A percentile compares a stretch with the other conserved stretches of the same genome.
phyloP scores from a whole-genome alignment of 2,329 filamentous ascomycete genomes.

The Coniosporium tulheliwenetii region DNA sequence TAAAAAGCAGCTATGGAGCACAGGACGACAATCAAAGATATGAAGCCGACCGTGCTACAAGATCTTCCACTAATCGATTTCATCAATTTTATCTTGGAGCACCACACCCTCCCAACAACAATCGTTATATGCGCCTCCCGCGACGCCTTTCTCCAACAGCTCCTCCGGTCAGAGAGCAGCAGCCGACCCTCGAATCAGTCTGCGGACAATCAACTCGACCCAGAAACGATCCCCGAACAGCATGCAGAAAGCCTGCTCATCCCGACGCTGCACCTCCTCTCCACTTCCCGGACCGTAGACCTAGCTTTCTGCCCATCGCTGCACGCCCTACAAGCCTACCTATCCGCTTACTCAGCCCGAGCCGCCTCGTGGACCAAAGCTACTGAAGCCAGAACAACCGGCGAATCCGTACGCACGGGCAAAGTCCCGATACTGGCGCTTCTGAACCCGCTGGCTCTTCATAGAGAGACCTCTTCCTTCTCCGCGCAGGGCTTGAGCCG shows the following conservation, averaged over 20 bases:
- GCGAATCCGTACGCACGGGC: background rate
- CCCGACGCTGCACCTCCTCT: conserved; percentile 53
- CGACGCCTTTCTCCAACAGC: conserved; percentile 45
- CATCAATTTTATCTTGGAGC: conserved; percentile 45
- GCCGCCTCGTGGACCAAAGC: background rate
- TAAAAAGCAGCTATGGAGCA: too few relatives aligned
- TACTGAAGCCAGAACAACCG: conserved; percentile 1
- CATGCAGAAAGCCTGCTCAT: conserved; percentile 28
- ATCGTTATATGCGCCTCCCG: conserved; percentile 56
- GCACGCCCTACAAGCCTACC: conserved; percentile 60
- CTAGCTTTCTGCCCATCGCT: conserved; percentile 61
- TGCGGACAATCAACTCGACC: conserved; percentile 1
- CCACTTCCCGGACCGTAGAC: conserved; percentile 51
- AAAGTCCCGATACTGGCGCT: conserved; percentile 37
- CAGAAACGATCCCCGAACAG: conserved; percentile 2
- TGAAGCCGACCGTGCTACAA: conserved; percentile 20
- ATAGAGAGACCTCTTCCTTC: conserved; percentile 56
- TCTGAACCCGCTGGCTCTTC: conserved; percentile 50
- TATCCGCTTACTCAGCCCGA: conserved; percentile 37
- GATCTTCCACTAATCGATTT: conserved; percentile 31
- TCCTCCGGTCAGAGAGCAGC: conserved; percentile 16
- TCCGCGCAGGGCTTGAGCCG: conserved; percentile 56
- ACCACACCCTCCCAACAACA: conserved; percentile 42
- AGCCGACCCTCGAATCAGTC: background rate
- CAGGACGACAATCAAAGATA: too few relatives aligned